phyloP scores from a whole-genome alignment of 2,329 filamentous ascomycete species.

The Sclerotinia trifoliorum region DNA sequence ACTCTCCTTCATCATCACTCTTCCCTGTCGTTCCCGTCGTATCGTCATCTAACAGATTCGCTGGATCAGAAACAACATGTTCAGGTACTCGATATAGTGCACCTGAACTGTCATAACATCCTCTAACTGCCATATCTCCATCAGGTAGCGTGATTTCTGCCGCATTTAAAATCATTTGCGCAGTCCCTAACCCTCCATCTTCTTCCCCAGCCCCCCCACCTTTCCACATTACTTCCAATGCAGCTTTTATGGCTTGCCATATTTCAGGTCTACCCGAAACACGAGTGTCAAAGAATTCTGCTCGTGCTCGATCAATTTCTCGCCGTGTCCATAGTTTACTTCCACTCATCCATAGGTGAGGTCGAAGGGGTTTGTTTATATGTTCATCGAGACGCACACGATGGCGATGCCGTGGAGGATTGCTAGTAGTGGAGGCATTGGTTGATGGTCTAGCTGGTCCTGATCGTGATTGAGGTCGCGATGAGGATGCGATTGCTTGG shows the following conservation, averaged over 20 bases:
- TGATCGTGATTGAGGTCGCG: conserved; percentile 29
- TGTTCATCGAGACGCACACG: conserved; percentile 56
- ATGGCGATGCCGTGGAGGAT: conserved; percentile 17
- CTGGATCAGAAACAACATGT: conserved; percentile 61
- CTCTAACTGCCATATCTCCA: conserved; percentile 64
- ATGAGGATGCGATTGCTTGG: conserved; percentile 48
- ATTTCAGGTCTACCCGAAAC: conserved; percentile 75
- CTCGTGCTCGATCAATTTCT: conserved; percentile 67
- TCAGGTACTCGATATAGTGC: conserved; percentile 68
- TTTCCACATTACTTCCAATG: conserved; percentile 65
- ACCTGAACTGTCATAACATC: conserved; percentile 69
- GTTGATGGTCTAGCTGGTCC: conserved; percentile 32
- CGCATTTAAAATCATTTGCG: conserved; percentile 78
- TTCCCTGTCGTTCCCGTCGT: conserved; percentile 39
- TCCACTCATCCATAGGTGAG: conserved; percentile 64
- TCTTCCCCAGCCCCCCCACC: conserved; percentile 42
- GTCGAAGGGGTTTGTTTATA: conserved; percentile 67
- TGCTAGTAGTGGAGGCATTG: conserved; percentile 27
- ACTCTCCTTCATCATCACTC: conserved; percentile 29
- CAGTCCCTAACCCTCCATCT: conserved; percentile 55
- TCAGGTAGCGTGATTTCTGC: conserved; percentile 73
- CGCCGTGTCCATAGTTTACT: conserved; percentile 67
- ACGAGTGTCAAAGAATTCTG: conserved; percentile 86
- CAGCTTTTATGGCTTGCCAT: conserved; percentile 73
- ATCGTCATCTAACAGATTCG: conserved; percentile 20